phyloP scores from a whole-genome alignment of 2,329 filamentous ascomycete species.

The Ceratocystis smalleyi region DNA sequence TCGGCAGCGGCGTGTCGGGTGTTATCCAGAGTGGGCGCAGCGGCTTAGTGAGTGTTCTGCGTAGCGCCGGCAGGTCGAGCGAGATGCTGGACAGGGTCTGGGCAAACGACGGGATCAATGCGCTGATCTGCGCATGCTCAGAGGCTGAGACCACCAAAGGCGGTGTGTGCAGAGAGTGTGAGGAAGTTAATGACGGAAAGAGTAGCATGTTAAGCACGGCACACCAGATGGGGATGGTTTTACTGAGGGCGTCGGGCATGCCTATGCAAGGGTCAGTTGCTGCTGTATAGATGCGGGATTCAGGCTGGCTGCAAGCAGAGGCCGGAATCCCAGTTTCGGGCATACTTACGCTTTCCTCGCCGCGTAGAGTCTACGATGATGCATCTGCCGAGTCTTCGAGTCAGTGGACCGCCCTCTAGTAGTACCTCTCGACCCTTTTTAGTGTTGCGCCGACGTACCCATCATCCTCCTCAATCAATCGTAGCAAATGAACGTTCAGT shows the following conservation, averaged over 20 bases:
- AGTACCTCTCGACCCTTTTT: neutral
- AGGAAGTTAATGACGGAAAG: constrained; percentile 40
- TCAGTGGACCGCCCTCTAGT: neutral
- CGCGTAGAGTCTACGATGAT: constrained; percentile 89
- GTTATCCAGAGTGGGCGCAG: constrained; percentile 70
- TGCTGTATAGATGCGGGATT: neutral
- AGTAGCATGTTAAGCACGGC: constrained; percentile 66
- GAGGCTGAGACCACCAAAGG: constrained; percentile 56
- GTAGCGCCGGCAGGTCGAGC: constrained; percentile 41
- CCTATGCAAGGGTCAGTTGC: constrained; percentile 28
- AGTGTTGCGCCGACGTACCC: constrained; percentile 33
- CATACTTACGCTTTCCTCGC: constrained; percentile 58
- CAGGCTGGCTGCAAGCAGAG: too few relatives aligned
- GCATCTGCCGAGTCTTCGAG: constrained; percentile 31
- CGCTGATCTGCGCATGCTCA: constrained; percentile 64
- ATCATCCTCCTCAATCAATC: constrained; percentile 47
- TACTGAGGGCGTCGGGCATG: constrained; percentile 88
- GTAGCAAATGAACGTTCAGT: constrained; percentile 68
- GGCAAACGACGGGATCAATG: constrained; percentile 42
- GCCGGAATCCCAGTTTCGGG: too few relatives aligned
- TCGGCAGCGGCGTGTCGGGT: constrained; percentile 40
- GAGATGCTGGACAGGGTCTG: constrained; percentile 38
- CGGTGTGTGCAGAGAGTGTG: constrained; percentile 50
- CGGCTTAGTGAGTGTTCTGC: constrained; percentile 48
- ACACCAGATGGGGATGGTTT: constrained; percentile 90